Evolutionary conservation across 177 flowering plant species (phyloP).

Genomic region (Vitis hybrid): DNA sequence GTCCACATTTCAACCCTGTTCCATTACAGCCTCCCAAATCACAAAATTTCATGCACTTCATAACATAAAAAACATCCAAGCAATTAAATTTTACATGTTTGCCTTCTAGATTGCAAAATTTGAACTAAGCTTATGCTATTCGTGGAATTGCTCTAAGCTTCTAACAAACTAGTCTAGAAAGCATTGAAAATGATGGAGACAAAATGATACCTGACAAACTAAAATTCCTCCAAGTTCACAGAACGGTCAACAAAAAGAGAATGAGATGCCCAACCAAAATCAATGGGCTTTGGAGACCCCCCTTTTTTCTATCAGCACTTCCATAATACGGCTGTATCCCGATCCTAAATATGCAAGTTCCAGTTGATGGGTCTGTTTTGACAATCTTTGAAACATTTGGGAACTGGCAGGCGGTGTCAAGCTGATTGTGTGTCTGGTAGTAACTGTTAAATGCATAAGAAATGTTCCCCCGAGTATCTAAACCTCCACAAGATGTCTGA

Average conservation of each 20-base stretch:
- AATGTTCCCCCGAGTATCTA: conserved; percentile 64
- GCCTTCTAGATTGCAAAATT: background rate
- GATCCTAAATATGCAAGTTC: conserved; percentile 46
- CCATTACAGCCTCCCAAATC: background rate
- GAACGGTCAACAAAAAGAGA: conserved; percentile 15
- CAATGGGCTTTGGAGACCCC: conserved; percentile 9
- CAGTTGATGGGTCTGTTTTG: conserved; percentile 50
- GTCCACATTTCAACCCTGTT: too few species aligned
- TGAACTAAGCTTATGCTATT: background rate
- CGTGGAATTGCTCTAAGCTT: background rate
- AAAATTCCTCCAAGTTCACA: conserved; percentile 12
- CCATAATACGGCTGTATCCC: conserved; percentile 47
- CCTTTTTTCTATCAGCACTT: conserved; percentile 16
- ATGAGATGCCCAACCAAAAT: conserved; percentile 14
- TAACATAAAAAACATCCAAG: too few species aligned
- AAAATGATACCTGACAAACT: background rate
- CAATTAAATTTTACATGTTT: too few species aligned
- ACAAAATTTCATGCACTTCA: background rate
- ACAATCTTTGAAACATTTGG: conserved; percentile 43
- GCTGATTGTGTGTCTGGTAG: conserved; percentile 66
- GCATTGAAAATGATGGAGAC: background rate
- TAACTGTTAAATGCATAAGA: conserved; percentile 83
- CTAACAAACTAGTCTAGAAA: conserved; percentile 1
- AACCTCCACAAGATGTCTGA: conserved; percentile 57
- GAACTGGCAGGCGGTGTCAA: conserved; percentile 68